A percentile compares a stretch with the other conserved stretches of the same genome.
Evolutionary conservation across 192 early-diverging fungal genomes (phyloP).

Genomic region (Geranomyces michiganensis): DNA sequence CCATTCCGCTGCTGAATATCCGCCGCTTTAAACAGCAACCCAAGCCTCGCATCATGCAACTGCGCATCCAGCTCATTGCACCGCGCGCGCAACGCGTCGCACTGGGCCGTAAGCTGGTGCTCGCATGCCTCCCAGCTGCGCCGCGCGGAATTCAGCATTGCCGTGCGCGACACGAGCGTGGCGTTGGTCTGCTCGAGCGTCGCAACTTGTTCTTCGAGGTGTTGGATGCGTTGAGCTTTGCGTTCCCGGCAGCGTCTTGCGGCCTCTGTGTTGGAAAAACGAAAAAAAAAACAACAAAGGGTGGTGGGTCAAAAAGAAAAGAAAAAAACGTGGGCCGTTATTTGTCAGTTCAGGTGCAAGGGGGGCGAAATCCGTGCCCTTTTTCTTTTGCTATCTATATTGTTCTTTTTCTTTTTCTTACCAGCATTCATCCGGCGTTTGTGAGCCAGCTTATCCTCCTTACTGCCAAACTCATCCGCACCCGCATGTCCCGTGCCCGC

Average conservation of each 20-base stretch:
- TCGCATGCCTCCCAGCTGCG: conserved; percentile 32
- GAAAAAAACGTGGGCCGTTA: too few relatives aligned
- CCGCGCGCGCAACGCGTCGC: not conserved
- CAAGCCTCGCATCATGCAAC: conserved; percentile 13
- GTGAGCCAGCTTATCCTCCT: conserved; percentile 27
- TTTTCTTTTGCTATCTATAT: too few relatives aligned
- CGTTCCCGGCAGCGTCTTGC: conserved; percentile 32
- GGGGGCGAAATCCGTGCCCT: too few relatives aligned
- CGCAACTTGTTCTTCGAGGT: conserved; percentile 21
- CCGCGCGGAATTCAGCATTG: conserved; percentile 42
- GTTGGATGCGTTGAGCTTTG: conserved; percentile 31
- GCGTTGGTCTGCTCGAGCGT: conserved; percentile 76
- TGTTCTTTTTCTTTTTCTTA: too few relatives aligned
- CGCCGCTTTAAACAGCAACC: conserved; percentile 1
- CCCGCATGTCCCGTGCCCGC: not conserved
- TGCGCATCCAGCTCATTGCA: conserved; percentile 12
- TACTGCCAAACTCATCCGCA: conserved; percentile 3
- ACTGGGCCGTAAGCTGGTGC: not conserved
- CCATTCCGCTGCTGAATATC: not conserved
- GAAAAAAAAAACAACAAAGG: not conserved
- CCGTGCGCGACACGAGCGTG: conserved; percentile 33
- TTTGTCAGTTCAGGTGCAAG: too few relatives aligned
- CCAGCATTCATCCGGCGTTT: conserved; percentile 33
- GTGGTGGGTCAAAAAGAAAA: not conserved
- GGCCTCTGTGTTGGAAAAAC: conserved; percentile 17